Evolutionary conservation across 1,284 basidiomycete species (phyloP), one percentile per base, ranked within the genome.

Genomic region (Sporisorium exsertum): DNA sequence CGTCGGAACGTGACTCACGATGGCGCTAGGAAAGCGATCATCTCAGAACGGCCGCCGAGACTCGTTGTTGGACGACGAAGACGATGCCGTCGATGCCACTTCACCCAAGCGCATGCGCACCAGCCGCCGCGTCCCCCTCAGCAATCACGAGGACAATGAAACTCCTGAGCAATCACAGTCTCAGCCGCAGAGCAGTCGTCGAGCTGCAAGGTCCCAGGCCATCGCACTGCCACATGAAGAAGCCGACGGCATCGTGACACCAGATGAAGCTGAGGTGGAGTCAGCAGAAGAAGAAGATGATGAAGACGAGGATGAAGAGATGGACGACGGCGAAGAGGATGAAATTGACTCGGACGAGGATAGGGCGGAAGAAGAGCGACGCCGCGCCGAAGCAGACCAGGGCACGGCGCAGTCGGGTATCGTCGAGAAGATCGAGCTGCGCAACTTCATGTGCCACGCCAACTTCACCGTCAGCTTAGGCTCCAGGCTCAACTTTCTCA

Each of bases 381-480:
- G 69, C 46, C 15, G 45, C 26, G 68, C 65, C 13, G 64, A 68
- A 8, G 68, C 73, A 24, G 54, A 62, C 47, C 64, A 57, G 18
- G 68, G 58, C 16, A 42, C 51, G 18, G 68, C 68, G n/a, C 64
- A 71, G 29, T 90, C 92, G 78, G 96, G 95, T 13, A 91, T 96
- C 69, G 93, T 98, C 74, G 92, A 94, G 80, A 88, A 88, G 26
- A 90, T 99, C 57, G 91, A 93, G 81, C 90, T 97, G 89, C 88
- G 91, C 83, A 92, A 97, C 85, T 99, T 99, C 87, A 97, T 99
- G 95, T 97, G 95, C 85, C 97, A 99, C 87, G 89, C 91, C 82
- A 91, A 90, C 85, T 89, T 95, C 52, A 78, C 82, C 54, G 81
- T 97, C 85, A 88, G 89, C 6, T 94, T 97, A 77, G 94, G 92